Evolutionary conservation across 306 rosid species (phyloP), one percentile per base, ranked within the genome.

Genomic region (Astragalus glycyphyllos): DNA sequence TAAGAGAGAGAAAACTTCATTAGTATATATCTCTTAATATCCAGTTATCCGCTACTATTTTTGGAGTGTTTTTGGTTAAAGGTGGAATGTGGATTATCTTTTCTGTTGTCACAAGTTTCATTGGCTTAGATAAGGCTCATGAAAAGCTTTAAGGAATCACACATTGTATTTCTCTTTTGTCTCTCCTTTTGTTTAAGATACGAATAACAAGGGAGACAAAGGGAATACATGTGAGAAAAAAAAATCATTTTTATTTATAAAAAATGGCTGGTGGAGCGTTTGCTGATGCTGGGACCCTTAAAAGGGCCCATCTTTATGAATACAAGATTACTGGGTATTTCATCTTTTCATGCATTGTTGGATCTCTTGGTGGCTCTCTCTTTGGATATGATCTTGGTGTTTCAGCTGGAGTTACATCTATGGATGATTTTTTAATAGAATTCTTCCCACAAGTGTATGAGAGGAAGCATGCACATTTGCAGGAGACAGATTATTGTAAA

Each of bases 341-440:
- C 81, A 65, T 90, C 44, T 86, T 80, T 68, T 80, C 93, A 38
- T 88, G 91, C 72, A 51, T 92, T 4, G 87, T 92, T 72, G 97
- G 91, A 1, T 96, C 96, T 37, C 89, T 92, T 62, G 98, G 98
- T 56, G 98, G 98, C 1, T 88, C 96, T 49, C 84, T 92, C 11
- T 88, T 92, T 62, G 96, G 96, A 38, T 92, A 92, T 81, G 96
- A 92, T 85, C 92, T 88, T 42, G 98, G 98, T 15, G 98, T 92
- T 76, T 92, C 96, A 46, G 98, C 96, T 75, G 98, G 98, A 9
- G 98, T 90, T 46, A 92, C 98, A 37, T 88, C 97, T 56, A 92
- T 92, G 98, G 97, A 92, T 77, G 98, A 92, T 68, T 92, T 92
- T 74, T 77, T 90, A 31, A 69, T 68, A 69, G 80, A 88, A 34